Conservation (phyloP, 164 flowering plant genomes). For the Platanus orientalis region DNA sequence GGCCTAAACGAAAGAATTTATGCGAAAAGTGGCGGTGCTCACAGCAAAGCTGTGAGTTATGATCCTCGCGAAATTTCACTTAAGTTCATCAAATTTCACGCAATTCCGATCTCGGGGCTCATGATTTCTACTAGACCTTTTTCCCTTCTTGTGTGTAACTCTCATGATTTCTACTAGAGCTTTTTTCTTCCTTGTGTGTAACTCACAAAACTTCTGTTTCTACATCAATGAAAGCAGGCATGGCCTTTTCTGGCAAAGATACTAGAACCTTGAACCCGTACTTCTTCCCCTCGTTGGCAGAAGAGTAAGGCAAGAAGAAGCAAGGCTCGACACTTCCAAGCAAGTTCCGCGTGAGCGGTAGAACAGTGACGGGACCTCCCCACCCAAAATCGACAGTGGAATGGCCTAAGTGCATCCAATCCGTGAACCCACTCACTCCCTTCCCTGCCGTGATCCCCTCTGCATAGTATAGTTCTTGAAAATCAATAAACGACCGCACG, state of each 20-base stretch:
- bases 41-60: no score
- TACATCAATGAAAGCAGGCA: conserved; percentile 47
- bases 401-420: conserved; percentile 81
- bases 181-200: no score
- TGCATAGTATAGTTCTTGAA: conserved; percentile 46
- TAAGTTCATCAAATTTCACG: no score
- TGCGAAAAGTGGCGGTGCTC: no score
- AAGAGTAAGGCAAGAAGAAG: conserved; percentile 68
- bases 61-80: no score
- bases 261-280: conserved; percentile 62
- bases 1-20: no score
- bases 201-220: no score
- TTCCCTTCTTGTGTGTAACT: no score
- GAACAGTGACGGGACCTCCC: conserved; percentile 70
- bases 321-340: conserved; percentile 71
- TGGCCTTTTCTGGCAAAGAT: conserved; percentile 36
- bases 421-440: conserved; percentile 69
- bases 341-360: conserved; percentile 52
- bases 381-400: conserved; percentile 74
- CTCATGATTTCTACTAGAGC: no score
- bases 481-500: conserved; percentile 62
- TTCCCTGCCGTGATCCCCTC: conserved; percentile 62
- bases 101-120: no score
- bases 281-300: conserved; percentile 29
- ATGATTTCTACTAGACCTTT: no score